A percentile compares a stretch with the other conserved stretches of the same genome.
Conservation (phyloP, 163 green algal species). For the Chlamydomonas reinhardtii region DNA sequence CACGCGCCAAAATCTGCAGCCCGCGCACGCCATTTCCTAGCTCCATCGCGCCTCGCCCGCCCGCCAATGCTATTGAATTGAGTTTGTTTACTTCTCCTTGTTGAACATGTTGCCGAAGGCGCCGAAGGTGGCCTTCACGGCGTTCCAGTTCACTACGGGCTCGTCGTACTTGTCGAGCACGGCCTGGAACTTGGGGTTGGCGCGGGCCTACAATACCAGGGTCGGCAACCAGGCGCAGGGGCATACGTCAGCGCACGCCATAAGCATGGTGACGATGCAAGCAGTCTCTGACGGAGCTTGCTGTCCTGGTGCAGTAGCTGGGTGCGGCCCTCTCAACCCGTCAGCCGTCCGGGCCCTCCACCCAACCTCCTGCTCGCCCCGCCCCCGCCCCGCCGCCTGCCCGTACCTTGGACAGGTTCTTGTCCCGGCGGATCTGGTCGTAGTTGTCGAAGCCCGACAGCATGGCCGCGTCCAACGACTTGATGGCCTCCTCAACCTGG, state of each 20-base stretch:
- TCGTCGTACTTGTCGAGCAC: slow-evolving; percentile 97
- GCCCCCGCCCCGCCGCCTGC: not conserved
- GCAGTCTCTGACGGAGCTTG: no score
- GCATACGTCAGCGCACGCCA: no score
- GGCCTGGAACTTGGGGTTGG: slow-evolving; percentile 80
- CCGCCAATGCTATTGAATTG: no score
- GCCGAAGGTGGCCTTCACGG: slow-evolving; percentile 81
- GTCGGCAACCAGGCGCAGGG: no score
- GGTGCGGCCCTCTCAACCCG: no score
- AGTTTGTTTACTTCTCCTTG: slow-evolving; percentile 43
- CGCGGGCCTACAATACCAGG: not conserved
- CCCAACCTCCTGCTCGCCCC: no score
- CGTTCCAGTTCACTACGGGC: slow-evolving; percentile 92
- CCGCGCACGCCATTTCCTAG: no score
- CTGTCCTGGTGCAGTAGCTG: no score
- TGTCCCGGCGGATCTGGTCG: slow-evolving; percentile 89
- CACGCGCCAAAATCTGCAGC: no score
- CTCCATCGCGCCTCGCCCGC: no score
- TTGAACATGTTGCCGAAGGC: slow-evolving; percentile 67
- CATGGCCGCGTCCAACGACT: slow-evolving; percentile 92
- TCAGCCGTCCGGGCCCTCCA: no score
- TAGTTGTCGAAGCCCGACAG: slow-evolving; percentile 95
- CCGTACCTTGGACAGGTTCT: slow-evolving; percentile 86
- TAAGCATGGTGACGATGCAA: no score
- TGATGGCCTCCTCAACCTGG: slow-evolving; percentile 89